These are phyloP conservation scores for Antitrichia curtipendula DNA, from an alignment of 225 moss, liverwort and hornwort genomes.

Conservation along the genomic window DNA sequence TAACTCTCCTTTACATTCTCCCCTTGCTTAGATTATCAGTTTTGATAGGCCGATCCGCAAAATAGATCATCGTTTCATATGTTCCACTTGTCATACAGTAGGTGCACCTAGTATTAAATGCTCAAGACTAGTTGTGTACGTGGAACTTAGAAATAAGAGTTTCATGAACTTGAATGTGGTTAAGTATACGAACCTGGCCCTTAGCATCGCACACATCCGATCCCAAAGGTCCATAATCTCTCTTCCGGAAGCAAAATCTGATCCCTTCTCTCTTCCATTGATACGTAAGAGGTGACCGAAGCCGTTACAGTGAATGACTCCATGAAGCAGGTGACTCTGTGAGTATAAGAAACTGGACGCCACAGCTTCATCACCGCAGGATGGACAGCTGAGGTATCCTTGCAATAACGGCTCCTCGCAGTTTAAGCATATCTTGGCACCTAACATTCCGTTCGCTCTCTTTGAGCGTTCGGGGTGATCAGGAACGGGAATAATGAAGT, in stretches of 20 bases:
- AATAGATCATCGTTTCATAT: background rate
- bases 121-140: background rate
- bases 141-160: background rate
- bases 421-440: slow-evolving; percentile 79
- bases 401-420: slow-evolving; percentile 79
- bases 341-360: slow-evolving; percentile 70
- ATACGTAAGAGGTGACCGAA: slow-evolving; percentile 93
- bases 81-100: background rate
- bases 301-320: slow-evolving; percentile 95
- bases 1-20: background rate
- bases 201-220: slow-evolving; percentile 95
- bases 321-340: slow-evolving; percentile 96
- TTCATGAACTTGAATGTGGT: background rate
- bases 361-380: slow-evolving; percentile 89
- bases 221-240: slow-evolving; percentile 99
- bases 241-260: slow-evolving; percentile 85
- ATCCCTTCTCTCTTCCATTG: slow-evolving; percentile 92
- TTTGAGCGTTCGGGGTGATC: slow-evolving; percentile 79
- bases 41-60: background rate
- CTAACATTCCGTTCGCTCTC: slow-evolving; percentile 45
- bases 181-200: slow-evolving; percentile 58
- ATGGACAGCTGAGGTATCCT: slow-evolving; percentile 69
- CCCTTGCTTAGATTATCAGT: background rate
- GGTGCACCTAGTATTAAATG: background rate
- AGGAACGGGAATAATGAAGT: slow-evolving; percentile 90